A percentile compares a stretch with the other conserved stretches of the same genome.
Conservation (phyloP, 352 stramenopile species). For the Pythium rishiriense region DNA sequence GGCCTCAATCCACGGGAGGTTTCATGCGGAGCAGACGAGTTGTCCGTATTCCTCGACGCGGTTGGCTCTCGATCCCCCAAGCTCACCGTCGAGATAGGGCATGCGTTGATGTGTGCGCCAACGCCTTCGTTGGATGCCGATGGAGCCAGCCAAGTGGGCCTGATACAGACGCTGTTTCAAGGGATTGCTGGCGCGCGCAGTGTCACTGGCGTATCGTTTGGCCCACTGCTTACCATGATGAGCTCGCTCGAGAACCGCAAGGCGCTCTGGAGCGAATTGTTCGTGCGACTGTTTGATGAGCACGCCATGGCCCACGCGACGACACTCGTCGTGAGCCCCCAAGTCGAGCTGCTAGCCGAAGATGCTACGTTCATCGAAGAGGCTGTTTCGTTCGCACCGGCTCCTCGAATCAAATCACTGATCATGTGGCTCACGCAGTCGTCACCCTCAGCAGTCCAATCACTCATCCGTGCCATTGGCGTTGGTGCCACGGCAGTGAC, state of each 20-base stretch:
- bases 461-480: slow-evolving; percentile 5
- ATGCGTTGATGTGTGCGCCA: slow-evolving; percentile 2
- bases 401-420: neutral
- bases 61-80: neutral
- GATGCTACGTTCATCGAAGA: slow-evolving; percentile 15
- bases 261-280: slow-evolving; percentile 13
- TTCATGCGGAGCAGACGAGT: slow-evolving; percentile 1
- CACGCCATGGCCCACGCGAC: neutral
- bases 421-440: slow-evolving; percentile 19
- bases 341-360: slow-evolving; percentile 11
- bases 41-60: slow-evolving; percentile 11
- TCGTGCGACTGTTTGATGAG: slow-evolving; percentile 1
- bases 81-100: slow-evolving; percentile 20
- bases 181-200: slow-evolving; percentile 12
- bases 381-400: neutral
- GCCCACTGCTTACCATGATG: slow-evolving; percentile 15
- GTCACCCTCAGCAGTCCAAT: slow-evolving; percentile 1
- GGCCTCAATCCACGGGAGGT: slow-evolving; percentile 5
- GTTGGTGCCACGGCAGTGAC: neutral
- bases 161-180: slow-evolving; percentile 15
- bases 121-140: neutral
- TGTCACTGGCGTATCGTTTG: slow-evolving; percentile 20
- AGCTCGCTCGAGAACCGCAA: neutral
- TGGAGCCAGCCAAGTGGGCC: neutral
- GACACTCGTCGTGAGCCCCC: slow-evolving; percentile 14